Conservation (phyloP, 257 asterid genomes). For the Lycium ferocissimum region DNA sequence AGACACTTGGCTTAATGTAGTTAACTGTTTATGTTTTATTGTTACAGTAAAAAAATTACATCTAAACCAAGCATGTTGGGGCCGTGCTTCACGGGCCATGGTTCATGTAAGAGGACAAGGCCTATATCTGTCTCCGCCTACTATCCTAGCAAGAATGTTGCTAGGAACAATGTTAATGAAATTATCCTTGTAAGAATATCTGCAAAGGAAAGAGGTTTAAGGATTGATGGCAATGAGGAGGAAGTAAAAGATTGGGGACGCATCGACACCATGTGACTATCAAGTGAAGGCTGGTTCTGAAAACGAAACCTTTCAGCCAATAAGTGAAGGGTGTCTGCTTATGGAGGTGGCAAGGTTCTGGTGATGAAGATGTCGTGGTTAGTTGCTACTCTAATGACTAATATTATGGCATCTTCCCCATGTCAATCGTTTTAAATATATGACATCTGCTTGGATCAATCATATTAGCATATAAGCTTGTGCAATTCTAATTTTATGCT, state of each 20-base stretch:
- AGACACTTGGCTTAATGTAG: background rate
- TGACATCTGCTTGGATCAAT: no score
- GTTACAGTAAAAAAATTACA: background rate
- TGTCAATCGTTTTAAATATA: no score
- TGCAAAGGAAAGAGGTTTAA: background rate
- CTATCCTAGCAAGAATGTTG: no score
- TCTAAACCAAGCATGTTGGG: background rate
- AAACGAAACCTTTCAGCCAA: background rate
- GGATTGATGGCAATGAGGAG: background rate
- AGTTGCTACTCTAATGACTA: no score
- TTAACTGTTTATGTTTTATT: background rate
- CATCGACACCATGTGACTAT: background rate
- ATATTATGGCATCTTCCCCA: no score
- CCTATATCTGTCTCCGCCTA: no score
- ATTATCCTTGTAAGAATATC: background rate
- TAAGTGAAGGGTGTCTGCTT: background rate
- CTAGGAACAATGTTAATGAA: background rate
- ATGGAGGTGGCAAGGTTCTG: background rate
- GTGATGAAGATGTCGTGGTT: no score
- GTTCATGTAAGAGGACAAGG: background rate
- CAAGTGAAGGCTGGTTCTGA: background rate
- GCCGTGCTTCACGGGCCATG: background rate
- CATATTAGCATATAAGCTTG: no score
- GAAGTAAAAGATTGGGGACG: background rate
- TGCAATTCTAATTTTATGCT: no score